phyloP scores from a whole-genome alignment of 305 asterid species.

The Fraxinus angustifolia region DNA sequence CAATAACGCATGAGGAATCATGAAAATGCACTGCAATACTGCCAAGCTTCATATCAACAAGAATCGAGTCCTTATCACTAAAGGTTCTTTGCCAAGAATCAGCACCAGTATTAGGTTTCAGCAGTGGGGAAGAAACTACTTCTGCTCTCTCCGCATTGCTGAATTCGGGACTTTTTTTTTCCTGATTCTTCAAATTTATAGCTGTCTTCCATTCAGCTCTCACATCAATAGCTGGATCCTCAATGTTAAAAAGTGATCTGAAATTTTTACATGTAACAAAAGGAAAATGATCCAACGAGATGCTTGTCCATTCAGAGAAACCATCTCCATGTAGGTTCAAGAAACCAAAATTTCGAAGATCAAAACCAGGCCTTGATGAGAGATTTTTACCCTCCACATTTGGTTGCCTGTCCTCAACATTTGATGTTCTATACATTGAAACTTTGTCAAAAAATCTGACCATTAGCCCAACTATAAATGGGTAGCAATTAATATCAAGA shows the following conservation, averaged over 20 bases:
- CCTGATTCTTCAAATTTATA: constrained; percentile 34
- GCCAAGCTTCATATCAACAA: constrained; percentile 47
- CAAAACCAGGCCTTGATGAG: constrained; percentile 32
- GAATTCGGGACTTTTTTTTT: constrained; percentile 27
- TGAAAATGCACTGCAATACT: constrained; percentile 65
- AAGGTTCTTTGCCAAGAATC: constrained; percentile 26
- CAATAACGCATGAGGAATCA: constrained; percentile 71
- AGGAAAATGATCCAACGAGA: constrained; percentile 47
- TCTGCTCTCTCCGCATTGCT: constrained; percentile 29
- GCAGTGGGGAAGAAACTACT: constrained; percentile 20
- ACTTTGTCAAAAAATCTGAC: constrained; percentile 54
- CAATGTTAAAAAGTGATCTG: constrained; percentile 35
- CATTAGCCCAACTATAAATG: constrained; percentile 59
- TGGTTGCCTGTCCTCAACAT: constrained; percentile 28
- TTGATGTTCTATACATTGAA: constrained; percentile 33
- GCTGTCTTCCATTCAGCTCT: constrained; percentile 44
- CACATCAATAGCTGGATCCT: constrained; percentile 34
- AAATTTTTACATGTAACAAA: constrained; percentile 31
- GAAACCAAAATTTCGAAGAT: constrained; percentile 28
- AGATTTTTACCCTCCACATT: constrained; percentile 30
- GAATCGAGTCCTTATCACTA: constrained; percentile 27
- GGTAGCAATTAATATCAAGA: constrained; percentile 75
- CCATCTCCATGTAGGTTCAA: constrained; percentile 32
- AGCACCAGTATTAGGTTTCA: constrained; percentile 23
- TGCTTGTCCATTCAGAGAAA: constrained; percentile 40